These are phyloP conservation scores for Xylariaceae sp. DNA, from an alignment of 2,329 filamentous ascomycete species.

Conservation along the genomic window DNA sequence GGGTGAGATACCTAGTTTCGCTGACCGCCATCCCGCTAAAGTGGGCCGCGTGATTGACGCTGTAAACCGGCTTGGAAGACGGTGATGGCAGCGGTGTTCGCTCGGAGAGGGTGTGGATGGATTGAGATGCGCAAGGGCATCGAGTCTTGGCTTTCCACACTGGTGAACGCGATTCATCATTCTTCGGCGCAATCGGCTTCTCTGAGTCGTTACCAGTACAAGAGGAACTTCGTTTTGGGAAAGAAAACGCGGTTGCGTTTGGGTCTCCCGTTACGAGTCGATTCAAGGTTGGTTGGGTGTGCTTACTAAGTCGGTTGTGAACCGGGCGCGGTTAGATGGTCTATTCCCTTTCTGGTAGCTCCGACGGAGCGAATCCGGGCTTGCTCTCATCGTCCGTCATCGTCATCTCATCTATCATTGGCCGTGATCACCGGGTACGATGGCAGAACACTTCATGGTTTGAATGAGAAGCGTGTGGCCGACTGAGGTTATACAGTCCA, in stretches of 20 bases:
- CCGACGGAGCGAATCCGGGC: constrained; percentile 2
- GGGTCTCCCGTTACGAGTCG: too few species aligned
- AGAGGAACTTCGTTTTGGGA: too few species aligned
- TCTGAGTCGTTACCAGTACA: too few species aligned
- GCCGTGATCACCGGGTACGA: neutral
- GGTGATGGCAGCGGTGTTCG: too few species aligned
- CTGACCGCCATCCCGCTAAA: neutral
- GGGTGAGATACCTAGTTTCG: neutral
- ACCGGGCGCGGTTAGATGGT: neutral
- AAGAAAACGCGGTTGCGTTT: too few species aligned
- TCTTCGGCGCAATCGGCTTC: too few species aligned
- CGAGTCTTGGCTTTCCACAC: too few species aligned
- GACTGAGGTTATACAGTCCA: constrained; percentile 5
- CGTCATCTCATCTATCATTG: neutral
- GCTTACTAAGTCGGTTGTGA: too few species aligned
- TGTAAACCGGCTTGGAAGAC: neutral
- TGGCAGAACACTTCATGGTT: too few species aligned
- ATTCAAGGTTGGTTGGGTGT: too few species aligned
- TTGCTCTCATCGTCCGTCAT: neutral
- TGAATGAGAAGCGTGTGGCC: neutral
- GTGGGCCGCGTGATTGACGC: neutral
- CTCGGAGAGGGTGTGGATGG: too few species aligned
- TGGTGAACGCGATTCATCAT: neutral
- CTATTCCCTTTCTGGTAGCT: constrained; percentile 15
- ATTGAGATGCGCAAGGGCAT: too few species aligned